Base-by-base conservation (phyloP, 257 asterid genomes). In the Jacaranda copaia region DNA sequence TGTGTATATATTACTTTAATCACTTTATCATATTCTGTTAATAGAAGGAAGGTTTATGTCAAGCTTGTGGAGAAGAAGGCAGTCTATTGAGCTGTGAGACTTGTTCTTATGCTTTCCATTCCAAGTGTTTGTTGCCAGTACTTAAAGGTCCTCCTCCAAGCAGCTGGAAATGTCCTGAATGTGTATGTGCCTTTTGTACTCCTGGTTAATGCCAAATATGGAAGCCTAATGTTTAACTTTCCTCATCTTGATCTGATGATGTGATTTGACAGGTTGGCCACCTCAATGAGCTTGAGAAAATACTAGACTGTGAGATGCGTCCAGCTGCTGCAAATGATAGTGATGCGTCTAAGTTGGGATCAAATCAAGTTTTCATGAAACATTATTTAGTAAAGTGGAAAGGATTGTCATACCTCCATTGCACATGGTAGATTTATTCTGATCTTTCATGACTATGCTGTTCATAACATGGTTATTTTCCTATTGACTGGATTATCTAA, bases 351-450 rank as follows among this genome's bases (percentile, higher is more conserved):
- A 80, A 83, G 73, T 85, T 86, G 39, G 99, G 97, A 38, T 85
- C 96, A 12, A 85, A 89, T 84, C 98, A 91, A 87, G 90, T 82
- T 80, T 83, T 89, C 85, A 90, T 85, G 84, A 96, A 91, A 79
- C 99, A 96, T 81, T 96, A 91, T 85, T 87, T 96, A 80, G 91
- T 96, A 43, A 96, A 96, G 84, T 96, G 99, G 99, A 96, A 93
- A 83, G 98, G 96, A 72, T 65, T 81, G 81, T 96, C 99, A 39
- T 89, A 96, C 88, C 91, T 96, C 77, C 99, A 96, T 73, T 91
- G 99, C 86, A 73, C 93, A 79, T 96, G 99, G 99, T 96, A 84
- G 78, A 66, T 81, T 66, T 57, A n/a, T 62, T 65, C 75, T 43
- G 5, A 75, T 36, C 35, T 77, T 72, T 74, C 79, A 77, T 68